Evolutionary conservation across 2,329 filamentous ascomycete species (phyloP).

Genomic region (Acephala macrosclerotiorum): DNA sequence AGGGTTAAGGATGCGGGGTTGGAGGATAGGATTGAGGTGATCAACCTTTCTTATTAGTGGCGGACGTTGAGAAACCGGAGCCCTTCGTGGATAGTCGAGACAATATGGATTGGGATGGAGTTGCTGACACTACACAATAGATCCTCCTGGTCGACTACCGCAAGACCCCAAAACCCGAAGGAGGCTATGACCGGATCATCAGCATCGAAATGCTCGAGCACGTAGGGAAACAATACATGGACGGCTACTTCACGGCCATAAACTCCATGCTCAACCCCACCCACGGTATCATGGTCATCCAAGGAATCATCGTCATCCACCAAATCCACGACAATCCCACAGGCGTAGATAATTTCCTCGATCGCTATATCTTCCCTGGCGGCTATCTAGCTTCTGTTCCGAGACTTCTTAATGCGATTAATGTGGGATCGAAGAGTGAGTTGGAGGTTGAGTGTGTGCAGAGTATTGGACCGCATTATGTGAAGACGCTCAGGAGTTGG

Average conservation of each 20-base stretch:
- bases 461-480: slow-evolving; percentile 76
- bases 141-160: slow-evolving; percentile 73
- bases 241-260: slow-evolving; percentile 68
- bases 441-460: slow-evolving; percentile 70
- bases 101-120: no score
- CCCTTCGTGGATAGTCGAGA: no score
- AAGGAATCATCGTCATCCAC: slow-evolving; percentile 72
- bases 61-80: no score
- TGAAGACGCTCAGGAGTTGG: slow-evolving; percentile 71
- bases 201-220: slow-evolving; percentile 80
- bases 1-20: slow-evolving; percentile 66
- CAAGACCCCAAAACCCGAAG: slow-evolving; percentile 57
- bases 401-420: slow-evolving; percentile 63
- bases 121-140: slow-evolving; percentile 30
- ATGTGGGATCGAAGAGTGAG: slow-evolving; percentile 61
- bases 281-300: slow-evolving; percentile 71
- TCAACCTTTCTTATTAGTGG: no score
- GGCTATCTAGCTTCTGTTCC: slow-evolving; percentile 68
- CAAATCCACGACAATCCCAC: slow-evolving; percentile 23
- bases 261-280: slow-evolving; percentile 64
- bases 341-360: slow-evolving; percentile 60
- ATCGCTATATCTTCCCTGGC: slow-evolving; percentile 77
- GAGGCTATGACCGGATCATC: slow-evolving; percentile 70
- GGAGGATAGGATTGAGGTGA: slow-evolving; percentile 56
- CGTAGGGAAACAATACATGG: slow-evolving; percentile 69